Evolutionary conservation across 352 stramenopile genomes (phyloP).

Genomic region (Phytophthora capsici): DNA sequence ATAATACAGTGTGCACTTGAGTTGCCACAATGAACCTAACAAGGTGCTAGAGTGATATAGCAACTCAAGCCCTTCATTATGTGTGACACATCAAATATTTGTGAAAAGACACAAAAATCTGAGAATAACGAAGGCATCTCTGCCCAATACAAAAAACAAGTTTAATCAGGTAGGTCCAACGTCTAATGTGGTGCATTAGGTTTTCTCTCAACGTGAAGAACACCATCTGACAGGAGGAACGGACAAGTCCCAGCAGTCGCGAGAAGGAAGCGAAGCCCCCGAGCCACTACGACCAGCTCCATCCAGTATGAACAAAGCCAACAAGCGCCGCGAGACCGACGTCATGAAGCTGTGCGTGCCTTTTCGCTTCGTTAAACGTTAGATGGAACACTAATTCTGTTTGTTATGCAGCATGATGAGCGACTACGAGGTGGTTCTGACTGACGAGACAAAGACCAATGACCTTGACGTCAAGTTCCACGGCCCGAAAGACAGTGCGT

Average conservation of each 20-base stretch:
- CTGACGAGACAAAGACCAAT: slow-evolving; percentile 81
- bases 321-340: slow-evolving; percentile 88
- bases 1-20: too few species aligned
- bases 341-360: slow-evolving; percentile 90
- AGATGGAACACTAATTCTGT: neutral
- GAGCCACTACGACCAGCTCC: neutral
- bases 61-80: slow-evolving; percentile 3
- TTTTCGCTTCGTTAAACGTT: neutral
- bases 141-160: slow-evolving; percentile 40
- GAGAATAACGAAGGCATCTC: slow-evolving; percentile 11
- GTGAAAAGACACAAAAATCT: slow-evolving; percentile 35
- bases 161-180: slow-evolving; percentile 30
- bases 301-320: slow-evolving; percentile 68
- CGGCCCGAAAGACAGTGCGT: slow-evolving; percentile 84
- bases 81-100: slow-evolving; percentile 26
- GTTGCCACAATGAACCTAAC: too few species aligned
- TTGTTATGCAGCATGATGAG: slow-evolving; percentile 84
- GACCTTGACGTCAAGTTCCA: slow-evolving; percentile 90
- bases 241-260: slow-evolving; percentile 21
- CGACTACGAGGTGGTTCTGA: slow-evolving; percentile 88
- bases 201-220: slow-evolving; percentile 39
- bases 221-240: slow-evolving; percentile 7
- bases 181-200: slow-evolving; percentile 28
- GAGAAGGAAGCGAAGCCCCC: slow-evolving; percentile 4
- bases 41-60: too few species aligned